Evolutionary conservation across 805 yeast species (phyloP).

Genomic region (Kuraishia piskuri): DNA sequence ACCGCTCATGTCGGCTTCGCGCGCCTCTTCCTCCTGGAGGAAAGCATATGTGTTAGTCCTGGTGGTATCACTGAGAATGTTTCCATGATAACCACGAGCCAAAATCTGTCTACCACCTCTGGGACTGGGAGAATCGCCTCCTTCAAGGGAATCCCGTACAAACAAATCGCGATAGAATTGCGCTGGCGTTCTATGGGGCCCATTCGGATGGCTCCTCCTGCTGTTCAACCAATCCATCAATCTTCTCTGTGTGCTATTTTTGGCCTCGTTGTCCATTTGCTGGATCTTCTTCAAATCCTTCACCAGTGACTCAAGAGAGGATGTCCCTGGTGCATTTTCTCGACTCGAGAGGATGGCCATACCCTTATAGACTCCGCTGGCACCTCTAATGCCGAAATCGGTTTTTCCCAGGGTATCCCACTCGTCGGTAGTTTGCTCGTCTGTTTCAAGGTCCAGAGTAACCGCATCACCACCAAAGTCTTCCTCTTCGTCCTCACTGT

Average conservation of each 20-base stretch:
- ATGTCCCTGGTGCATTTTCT: background rate
- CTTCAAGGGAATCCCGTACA: background rate
- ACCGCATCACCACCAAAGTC: slow-evolving; percentile 3
- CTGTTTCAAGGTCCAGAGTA: background rate
- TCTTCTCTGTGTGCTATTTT: background rate
- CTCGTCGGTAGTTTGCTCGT: too few relatives aligned
- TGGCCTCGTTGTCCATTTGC: background rate
- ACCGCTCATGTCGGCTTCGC: background rate
- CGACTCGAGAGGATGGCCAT: background rate
- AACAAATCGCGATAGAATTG: background rate
- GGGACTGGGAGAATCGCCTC: background rate
- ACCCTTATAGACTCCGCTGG: background rate
- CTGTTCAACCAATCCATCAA: background rate
- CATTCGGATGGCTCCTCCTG: background rate
- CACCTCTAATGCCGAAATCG: too few relatives aligned
- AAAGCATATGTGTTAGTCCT: background rate
- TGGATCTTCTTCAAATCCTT: slow-evolving; percentile 2
- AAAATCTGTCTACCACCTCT: background rate
- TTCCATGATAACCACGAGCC: background rate
- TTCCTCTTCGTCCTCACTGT: slow-evolving; percentile 7
- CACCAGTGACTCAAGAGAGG: background rate
- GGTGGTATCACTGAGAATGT: background rate
- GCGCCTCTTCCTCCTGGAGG: background rate
- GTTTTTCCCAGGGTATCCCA: background rate
- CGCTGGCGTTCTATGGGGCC: background rate